Evolutionary conservation across 352 stramenopile species (phyloP).

Genomic region (Globisporangium emineosum): DNA sequence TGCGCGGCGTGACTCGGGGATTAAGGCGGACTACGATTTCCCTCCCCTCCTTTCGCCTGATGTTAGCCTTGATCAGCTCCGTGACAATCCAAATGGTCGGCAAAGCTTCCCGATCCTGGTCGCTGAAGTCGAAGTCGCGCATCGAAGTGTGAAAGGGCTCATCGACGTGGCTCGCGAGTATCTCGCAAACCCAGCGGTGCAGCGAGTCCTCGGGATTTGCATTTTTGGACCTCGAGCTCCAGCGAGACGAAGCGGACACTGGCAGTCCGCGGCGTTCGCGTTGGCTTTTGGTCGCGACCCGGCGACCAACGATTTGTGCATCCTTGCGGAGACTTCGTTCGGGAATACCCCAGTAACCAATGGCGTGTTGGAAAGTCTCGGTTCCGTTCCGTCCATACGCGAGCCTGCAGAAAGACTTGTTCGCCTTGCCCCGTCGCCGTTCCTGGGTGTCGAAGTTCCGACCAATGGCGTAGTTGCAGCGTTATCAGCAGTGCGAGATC

Average conservation of each 20-base stretch:
- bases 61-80: neutral
- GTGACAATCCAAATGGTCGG: neutral
- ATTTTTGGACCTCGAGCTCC: neutral
- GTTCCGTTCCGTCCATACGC: neutral
- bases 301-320: neutral
- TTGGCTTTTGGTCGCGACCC: neutral
- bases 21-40: neutral
- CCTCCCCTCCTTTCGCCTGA: neutral
- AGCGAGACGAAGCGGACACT: neutral
- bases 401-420: neutral
- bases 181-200: neutral
- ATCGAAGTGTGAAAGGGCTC: neutral
- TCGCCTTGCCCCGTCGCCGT: neutral
- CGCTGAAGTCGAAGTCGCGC: neutral
- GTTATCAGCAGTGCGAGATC: neutral
- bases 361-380: too few species aligned
- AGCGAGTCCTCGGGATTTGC: neutral
- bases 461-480: neutral
- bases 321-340: neutral
- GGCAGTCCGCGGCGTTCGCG: neutral
- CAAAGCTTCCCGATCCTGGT: neutral
- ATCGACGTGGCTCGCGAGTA: neutral
- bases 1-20: neutral
- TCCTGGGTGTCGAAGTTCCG: neutral
- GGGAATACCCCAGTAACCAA: neutral